Evolutionary conservation across 805 yeast species (phyloP).

Genomic region (Metschnikowia cubensis): DNA sequence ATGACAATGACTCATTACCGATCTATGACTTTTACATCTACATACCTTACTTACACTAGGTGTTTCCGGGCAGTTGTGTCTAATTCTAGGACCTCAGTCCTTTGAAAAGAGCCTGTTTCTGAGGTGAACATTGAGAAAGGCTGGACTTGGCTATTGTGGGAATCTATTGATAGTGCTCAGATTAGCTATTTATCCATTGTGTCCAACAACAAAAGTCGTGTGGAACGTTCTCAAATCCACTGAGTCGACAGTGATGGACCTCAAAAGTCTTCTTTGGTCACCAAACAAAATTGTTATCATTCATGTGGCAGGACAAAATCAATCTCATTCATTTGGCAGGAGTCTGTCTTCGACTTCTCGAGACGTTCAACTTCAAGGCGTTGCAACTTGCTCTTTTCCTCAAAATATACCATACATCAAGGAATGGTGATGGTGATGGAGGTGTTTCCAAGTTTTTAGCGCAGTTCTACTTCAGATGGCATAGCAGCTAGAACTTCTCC

Average conservation of each 20-base stretch:
- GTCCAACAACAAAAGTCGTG: constrained; percentile 25
- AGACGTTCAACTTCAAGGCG: constrained; percentile 30
- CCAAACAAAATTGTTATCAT: constrained; percentile 45
- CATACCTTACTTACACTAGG: constrained; percentile 48
- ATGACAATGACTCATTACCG: too few relatives aligned
- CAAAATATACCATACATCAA: constrained; percentile 32
- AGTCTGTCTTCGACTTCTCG: constrained; percentile 48
- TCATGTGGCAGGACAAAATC: constrained; percentile 40
- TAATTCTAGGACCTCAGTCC: constrained; percentile 32
- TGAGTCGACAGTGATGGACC: constrained; percentile 24
- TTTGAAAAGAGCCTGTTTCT: constrained; percentile 20
- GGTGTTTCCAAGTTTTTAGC: constrained; percentile 30
- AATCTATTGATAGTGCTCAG: constrained; percentile 38
- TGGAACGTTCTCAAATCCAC: constrained; percentile 25
- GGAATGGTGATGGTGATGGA: constrained; percentile 40
- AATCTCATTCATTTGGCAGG: constrained; percentile 48
- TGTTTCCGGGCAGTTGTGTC: constrained; percentile 24
- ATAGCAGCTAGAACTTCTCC: constrained; percentile 58
- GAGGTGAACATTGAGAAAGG: constrained; percentile 24
- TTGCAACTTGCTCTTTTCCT: constrained; percentile 29
- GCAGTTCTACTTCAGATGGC: constrained; percentile 54
- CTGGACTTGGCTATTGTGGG: constrained; percentile 41
- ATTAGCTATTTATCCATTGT: constrained; percentile 39
- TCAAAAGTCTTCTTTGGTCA: constrained; percentile 34
- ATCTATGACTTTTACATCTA: constrained; percentile 40